Evolutionary conservation across 371 early-diverging fungal genomes (phyloP).

Genomic region (Apophysomyces trapeziformis): DNA sequence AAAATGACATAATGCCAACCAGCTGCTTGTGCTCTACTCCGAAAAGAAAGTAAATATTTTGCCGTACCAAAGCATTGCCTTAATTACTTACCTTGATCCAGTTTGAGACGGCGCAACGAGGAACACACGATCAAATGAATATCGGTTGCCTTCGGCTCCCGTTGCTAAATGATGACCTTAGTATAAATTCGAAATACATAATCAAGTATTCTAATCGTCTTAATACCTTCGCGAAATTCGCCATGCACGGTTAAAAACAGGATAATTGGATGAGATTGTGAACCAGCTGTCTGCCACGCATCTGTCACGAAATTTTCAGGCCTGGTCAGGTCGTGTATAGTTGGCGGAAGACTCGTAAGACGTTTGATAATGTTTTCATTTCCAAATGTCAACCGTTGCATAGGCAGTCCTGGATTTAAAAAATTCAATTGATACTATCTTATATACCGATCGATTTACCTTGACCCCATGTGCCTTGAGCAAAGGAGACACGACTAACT

Average conservation of each 20-base stretch:
- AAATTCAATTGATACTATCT: background rate
- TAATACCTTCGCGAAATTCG: constrained; percentile 53
- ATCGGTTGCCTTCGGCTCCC: constrained; percentile 23
- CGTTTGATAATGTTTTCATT: constrained; percentile 38
- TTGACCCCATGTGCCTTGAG: constrained; percentile 44
- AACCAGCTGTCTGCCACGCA: constrained; percentile 55
- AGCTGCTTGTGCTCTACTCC: constrained; percentile 45
- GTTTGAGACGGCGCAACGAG: constrained; percentile 56
- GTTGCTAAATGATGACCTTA: constrained; percentile 13
- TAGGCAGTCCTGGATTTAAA: constrained; percentile 9
- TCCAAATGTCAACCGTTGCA: constrained; percentile 21
- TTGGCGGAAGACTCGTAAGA: constrained; percentile 51
- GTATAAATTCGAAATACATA: too few relatives aligned
- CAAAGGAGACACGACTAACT: constrained; percentile 30
- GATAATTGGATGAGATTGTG: constrained; percentile 35
- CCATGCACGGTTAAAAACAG: constrained; percentile 58
- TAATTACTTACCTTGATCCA: constrained; percentile 45
- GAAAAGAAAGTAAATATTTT: background rate
- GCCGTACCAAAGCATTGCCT: background rate
- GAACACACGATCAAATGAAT: constrained; percentile 61
- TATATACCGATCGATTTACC: constrained; percentile 22
- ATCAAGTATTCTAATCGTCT: background rate
- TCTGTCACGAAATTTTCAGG: constrained; percentile 54
- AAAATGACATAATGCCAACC: constrained; percentile 59
- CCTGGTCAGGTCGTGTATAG: constrained; percentile 48